Conservation (phyloP, 768 basidiomycete species). For the Lentinus brumalis region DNA sequence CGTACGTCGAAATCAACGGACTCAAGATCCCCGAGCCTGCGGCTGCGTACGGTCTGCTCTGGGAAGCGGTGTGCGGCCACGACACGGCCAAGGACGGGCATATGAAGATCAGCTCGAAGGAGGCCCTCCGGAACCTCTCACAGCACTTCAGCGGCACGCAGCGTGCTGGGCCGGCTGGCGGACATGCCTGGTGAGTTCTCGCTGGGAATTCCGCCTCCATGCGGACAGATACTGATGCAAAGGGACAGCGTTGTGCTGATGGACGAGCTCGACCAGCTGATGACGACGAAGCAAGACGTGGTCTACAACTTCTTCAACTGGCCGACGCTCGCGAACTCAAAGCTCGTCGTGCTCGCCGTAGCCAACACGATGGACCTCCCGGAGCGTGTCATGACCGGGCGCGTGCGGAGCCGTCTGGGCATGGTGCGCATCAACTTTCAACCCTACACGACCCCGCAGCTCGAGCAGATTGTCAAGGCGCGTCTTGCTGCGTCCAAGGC, state of each 20-base stretch:
- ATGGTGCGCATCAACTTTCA: conserved; percentile 92
- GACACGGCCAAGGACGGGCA: conserved; percentile 63
- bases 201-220: no score
- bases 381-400: conserved; percentile 88
- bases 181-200: conserved; percentile 79
- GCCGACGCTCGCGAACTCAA: conserved; percentile 88
- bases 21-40: conserved; percentile 89
- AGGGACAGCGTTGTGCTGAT: conserved; percentile 83
- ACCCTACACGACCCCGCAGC: conserved; percentile 78
- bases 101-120: conserved; percentile 71
- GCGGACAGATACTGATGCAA: neutral
- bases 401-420: conserved; percentile 89
- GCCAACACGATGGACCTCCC: conserved; percentile 99
- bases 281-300: conserved; percentile 96
- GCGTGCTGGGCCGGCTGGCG: conserved; percentile 64
- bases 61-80: conserved; percentile 90
- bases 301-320: conserved; percentile 99
- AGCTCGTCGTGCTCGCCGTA: conserved; percentile 92
- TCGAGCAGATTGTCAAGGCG: conserved; percentile 85
- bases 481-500: conserved; percentile 66
- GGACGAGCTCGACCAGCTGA: conserved; percentile 97
- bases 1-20: conserved; percentile 75
- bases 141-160: conserved; percentile 72
- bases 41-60: conserved; percentile 90
- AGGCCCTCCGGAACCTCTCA: conserved; percentile 78